Evolutionary conservation across 2,329 filamentous ascomycete genomes (phyloP).

Genomic region (Trichoderma harzianum): DNA sequence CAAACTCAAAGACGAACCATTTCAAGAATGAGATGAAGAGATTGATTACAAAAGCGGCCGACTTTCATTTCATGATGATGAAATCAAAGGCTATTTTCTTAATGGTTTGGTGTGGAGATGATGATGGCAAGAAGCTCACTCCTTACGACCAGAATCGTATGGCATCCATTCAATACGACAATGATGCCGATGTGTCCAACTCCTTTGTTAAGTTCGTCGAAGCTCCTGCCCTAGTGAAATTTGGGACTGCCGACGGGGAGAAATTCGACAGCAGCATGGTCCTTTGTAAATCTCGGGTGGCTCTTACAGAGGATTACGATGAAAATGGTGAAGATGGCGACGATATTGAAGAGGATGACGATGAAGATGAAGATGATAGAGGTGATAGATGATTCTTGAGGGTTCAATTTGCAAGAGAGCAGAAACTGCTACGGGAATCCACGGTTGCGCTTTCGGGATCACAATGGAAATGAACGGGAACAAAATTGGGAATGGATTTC

Average conservation of each 20-base stretch:
- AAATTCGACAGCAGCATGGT: slow-evolving; percentile 11
- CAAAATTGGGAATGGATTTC: rapidly evolving
- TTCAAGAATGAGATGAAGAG: neutral
- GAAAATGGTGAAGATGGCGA: neutral
- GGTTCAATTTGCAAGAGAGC: too few species aligned
- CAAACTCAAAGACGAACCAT: neutral
- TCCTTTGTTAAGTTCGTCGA: neutral
- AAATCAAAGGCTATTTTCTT: slow-evolving; percentile 16
- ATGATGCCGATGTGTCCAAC: neutral
- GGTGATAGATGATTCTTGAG: too few species aligned
- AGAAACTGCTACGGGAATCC: too few species aligned
- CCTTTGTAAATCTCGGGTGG: slow-evolving; percentile 9
- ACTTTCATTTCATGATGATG: slow-evolving; percentile 2
- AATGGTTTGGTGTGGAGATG: neutral
- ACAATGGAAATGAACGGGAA: neutral
- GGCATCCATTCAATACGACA: neutral
- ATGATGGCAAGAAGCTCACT: neutral
- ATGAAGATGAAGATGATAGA: too few species aligned
- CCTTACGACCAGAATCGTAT: neutral
- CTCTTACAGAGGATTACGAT: neutral
- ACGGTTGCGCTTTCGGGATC: neutral
- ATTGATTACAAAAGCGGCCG: neutral
- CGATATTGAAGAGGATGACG: too few species aligned
- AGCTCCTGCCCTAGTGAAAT: slow-evolving; percentile 18
- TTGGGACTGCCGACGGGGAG: slow-evolving; percentile 20